Conservation (phyloP, 805 yeast genomes). For the Brettanomyces nanus region DNA sequence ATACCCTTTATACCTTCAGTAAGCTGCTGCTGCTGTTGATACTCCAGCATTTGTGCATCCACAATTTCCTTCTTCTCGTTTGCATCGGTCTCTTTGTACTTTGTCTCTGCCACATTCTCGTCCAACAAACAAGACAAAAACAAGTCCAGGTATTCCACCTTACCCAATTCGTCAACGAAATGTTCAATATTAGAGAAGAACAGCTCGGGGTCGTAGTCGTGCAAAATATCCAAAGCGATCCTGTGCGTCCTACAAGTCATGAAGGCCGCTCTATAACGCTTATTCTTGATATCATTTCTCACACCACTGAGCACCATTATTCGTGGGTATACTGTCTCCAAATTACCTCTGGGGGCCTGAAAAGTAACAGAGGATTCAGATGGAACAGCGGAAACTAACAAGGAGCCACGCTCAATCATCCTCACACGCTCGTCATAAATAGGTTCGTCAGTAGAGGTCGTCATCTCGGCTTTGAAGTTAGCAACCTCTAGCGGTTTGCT, state of each 20-base stretch:
- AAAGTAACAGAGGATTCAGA: conserved; percentile 73
- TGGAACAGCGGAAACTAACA: conserved; percentile 76
- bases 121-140: conserved; percentile 80
- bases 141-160: conserved; percentile 72
- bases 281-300: conserved; percentile 52
- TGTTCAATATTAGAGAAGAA: conserved; percentile 56
- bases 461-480: neutral
- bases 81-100: conserved; percentile 65
- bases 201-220: conserved; percentile 74
- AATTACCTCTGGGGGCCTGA: conserved; percentile 93
- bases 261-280: conserved; percentile 66
- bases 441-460: conserved; percentile 30
- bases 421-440: conserved; percentile 76
- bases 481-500: conserved; percentile 4
- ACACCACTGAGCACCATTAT: conserved; percentile 84
- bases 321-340: conserved; percentile 90
- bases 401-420: conserved; percentile 84
- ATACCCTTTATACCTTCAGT: conserved; percentile 4
- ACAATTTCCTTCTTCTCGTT: conserved; percentile 1
- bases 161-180: conserved; percentile 63
- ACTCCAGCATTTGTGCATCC: conserved; percentile 3
- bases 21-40: conserved; percentile 5
- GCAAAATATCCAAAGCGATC: conserved; percentile 80
- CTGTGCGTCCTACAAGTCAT: conserved; percentile 82
- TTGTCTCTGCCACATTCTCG: conserved; percentile 76